phyloP scores from a whole-genome alignment of 305 asterid species.

The Solanum hybrid region DNA sequence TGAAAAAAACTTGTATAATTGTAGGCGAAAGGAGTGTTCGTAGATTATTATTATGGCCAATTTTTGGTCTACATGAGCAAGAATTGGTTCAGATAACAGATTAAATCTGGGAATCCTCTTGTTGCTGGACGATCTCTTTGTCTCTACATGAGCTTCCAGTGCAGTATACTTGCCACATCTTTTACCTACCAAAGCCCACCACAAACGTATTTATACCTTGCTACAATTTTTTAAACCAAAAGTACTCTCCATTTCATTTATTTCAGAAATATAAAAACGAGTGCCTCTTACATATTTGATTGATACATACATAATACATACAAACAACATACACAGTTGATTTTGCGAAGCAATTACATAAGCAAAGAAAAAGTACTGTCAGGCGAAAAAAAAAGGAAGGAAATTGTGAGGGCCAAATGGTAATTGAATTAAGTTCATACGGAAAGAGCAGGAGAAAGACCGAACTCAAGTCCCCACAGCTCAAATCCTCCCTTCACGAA shows the following conservation, averaged over 20 bases:
- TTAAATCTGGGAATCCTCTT: not conserved
- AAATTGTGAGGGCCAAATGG: constrained; percentile 7
- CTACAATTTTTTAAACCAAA: not conserved
- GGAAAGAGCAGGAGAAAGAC: constrained; percentile 64
- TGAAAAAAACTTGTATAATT: not conserved
- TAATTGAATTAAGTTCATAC: constrained; percentile 56
- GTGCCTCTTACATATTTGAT: not conserved
- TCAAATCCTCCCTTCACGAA: constrained; percentile 78
- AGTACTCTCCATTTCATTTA: constrained; percentile 1
- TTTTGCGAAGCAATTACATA: not conserved
- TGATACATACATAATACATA: constrained; percentile 1
- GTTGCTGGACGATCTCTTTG: not conserved
- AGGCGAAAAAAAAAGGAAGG: not conserved
- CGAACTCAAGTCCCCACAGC: constrained; percentile 88
- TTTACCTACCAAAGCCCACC: constrained; percentile 11
- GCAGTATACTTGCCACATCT: constrained; percentile 7
- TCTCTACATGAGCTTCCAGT: constrained; percentile 7
- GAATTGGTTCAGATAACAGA: not conserved
- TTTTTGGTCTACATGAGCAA: not conserved
- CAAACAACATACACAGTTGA: constrained; percentile 1
- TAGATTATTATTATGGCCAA: not conserved
- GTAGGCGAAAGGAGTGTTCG: not conserved
- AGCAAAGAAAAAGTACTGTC: not conserved
- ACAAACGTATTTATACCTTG: constrained; percentile 3
- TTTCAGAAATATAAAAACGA: not conserved